phyloP scores from a whole-genome alignment of 2,329 filamentous ascomycete genomes.

The Paecilomyces niveus region DNA sequence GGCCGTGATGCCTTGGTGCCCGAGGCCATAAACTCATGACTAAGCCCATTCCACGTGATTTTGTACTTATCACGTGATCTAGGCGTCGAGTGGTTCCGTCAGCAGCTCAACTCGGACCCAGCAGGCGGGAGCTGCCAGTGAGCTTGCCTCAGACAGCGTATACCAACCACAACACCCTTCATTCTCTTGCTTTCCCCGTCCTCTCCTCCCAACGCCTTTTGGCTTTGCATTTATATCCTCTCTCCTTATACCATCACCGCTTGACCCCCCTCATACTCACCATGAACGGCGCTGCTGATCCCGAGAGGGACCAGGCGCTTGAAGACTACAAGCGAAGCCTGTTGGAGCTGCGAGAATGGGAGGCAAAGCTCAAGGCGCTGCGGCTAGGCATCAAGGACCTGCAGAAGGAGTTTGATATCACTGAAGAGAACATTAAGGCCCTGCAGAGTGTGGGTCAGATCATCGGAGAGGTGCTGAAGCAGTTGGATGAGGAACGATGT shows the following conservation, averaged over 20 bases:
- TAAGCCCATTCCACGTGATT: not conserved
- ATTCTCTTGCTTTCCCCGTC: not conserved
- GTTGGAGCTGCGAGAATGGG: slow-evolving; percentile 96
- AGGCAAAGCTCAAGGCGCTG: slow-evolving; percentile 90
- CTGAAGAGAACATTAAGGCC: slow-evolving; percentile 99
- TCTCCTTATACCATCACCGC: not conserved
- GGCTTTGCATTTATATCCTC: not conserved
- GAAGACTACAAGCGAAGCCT: slow-evolving; percentile 72
- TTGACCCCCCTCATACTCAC: slow-evolving; percentile 11
- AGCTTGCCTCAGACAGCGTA: not conserved
- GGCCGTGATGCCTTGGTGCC: slow-evolving; percentile 3
- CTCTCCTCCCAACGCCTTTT: not conserved
- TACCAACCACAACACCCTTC: not conserved
- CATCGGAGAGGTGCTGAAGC: slow-evolving; percentile 97
- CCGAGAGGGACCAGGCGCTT: slow-evolving; percentile 61
- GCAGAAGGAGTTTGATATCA: slow-evolving; percentile 91
- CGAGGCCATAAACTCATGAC: not conserved
- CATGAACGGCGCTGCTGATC: slow-evolving; percentile 39
- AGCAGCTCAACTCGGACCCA: not conserved
- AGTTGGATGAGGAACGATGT: slow-evolving; percentile 98
- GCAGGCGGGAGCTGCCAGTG: not conserved
- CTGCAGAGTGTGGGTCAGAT: slow-evolving; percentile 98
- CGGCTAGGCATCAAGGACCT: slow-evolving; percentile 93
- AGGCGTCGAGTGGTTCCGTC: not conserved
- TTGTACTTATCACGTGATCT: not conserved